Conservation (phyloP, 169 alveolate genomes). For the Plasmodium gonderi region DNA sequence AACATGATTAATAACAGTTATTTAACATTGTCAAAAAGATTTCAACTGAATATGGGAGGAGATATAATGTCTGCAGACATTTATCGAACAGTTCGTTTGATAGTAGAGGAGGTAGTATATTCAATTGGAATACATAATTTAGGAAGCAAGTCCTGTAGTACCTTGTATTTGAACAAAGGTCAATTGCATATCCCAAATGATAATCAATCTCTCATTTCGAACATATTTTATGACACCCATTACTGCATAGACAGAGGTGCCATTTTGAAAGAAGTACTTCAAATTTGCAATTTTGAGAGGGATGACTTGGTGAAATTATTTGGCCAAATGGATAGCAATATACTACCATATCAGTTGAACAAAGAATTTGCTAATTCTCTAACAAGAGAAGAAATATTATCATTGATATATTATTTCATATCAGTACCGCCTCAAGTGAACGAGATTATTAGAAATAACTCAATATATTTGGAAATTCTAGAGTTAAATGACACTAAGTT, state of each 20-base stretch:
- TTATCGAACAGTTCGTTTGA: constrained; percentile 5
- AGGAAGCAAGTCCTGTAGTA: constrained; percentile 2
- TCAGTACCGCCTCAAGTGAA: constrained; percentile 37
- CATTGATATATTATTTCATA: constrained; percentile 15
- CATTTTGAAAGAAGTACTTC: constrained; percentile 8
- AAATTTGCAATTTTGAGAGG: constrained; percentile 25
- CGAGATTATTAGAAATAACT: not conserved
- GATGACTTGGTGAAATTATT: constrained; percentile 25
- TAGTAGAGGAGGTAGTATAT: constrained; percentile 24
- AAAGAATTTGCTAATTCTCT: constrained; percentile 1
- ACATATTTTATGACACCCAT: constrained; percentile 21
- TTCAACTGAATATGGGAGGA: constrained; percentile 22
- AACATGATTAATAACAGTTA: not conserved
- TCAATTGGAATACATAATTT: constrained; percentile 32
- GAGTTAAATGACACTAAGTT: not conserved
- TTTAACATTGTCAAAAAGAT: constrained; percentile 12
- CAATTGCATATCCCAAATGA: constrained; percentile 34
- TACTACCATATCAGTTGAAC: constrained; percentile 41
- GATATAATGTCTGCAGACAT: constrained; percentile 29
- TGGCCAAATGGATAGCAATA: constrained; percentile 2
- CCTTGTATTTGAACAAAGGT: constrained; percentile 20
- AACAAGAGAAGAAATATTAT: constrained; percentile 7
- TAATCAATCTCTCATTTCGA: constrained; percentile 21
- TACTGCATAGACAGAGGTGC: constrained; percentile 38
- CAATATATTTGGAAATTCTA: not conserved